Conservation (phyloP, 257 asterid genomes). For the Fraxinus excelsior region DNA sequence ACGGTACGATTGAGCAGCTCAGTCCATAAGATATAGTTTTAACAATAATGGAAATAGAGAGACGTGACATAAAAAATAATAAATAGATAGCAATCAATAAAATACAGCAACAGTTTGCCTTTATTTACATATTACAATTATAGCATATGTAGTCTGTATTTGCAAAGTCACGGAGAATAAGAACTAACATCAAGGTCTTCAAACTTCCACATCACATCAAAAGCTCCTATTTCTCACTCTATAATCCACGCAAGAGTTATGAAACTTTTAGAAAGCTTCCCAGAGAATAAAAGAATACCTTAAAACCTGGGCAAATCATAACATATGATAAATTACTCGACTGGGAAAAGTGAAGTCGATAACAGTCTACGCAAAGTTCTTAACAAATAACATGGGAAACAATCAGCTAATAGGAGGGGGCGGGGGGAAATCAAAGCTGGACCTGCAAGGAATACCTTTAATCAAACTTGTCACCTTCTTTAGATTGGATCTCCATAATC, state of each 20-base stretch:
- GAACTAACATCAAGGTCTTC: slow-evolving; percentile 18
- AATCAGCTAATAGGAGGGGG: not conserved
- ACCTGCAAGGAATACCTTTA: slow-evolving; percentile 44
- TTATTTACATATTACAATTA: slow-evolving; percentile 40
- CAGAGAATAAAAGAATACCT: slow-evolving; percentile 46
- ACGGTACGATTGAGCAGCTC: no score
- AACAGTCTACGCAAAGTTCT: not conserved
- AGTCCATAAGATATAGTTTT: no score
- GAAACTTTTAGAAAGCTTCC: slow-evolving; percentile 25
- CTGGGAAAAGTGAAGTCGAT: not conserved
- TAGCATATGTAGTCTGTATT: slow-evolving; percentile 34
- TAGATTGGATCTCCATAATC: slow-evolving; percentile 41
- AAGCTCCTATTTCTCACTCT: slow-evolving; percentile 11
- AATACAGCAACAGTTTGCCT: slow-evolving; percentile 12
- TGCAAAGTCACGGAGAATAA: slow-evolving; percentile 31
- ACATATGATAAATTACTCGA: not conserved
- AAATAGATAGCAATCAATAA: not conserved
- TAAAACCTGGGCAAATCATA: slow-evolving; percentile 37
- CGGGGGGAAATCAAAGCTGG: not conserved
- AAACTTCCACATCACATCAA: slow-evolving; percentile 32
- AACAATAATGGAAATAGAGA: no score
- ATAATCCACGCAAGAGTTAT: slow-evolving; percentile 25
- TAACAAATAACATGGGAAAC: slow-evolving; percentile 2
- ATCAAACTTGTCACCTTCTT: slow-evolving; percentile 43
- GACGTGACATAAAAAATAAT: not conserved